phyloP scores from a whole-genome alignment of 306 rosid genomes.

The Cucumis cinereus region DNA sequence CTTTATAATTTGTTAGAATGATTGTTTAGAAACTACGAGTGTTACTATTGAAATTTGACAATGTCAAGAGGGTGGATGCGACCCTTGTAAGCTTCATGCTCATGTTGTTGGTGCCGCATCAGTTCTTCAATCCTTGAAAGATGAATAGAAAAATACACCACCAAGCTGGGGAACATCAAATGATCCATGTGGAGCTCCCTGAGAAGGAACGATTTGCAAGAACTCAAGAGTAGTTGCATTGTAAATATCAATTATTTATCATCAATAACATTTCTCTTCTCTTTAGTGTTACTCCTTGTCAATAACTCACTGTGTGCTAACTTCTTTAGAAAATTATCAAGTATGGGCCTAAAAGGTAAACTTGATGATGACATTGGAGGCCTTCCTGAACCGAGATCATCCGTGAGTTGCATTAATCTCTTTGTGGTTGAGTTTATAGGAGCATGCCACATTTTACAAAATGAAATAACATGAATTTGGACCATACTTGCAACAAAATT shows the following conservation, averaged over 20 bases:
- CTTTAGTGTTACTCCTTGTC: background rate
- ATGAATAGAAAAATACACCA: conserved; percentile 47
- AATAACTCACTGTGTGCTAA: background rate
- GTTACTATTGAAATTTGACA: background rate
- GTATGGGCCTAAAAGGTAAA: conserved; percentile 46
- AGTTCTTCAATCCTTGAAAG: conserved; percentile 49
- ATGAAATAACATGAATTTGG: background rate
- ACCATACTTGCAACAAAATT: background rate
- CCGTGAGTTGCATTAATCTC: conserved; percentile 33
- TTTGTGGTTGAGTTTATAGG: background rate
- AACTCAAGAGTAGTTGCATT: conserved; percentile 61
- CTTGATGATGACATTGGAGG: conserved; percentile 49
- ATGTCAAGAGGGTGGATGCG: background rate
- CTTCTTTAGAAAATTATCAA: conserved; percentile 38
- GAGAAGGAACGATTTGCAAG: conserved; percentile 89
- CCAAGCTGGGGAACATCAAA: conserved; percentile 73
- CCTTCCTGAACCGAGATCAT: conserved; percentile 43
- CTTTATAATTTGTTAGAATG: background rate
- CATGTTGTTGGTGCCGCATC: conserved; percentile 29
- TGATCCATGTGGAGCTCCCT: conserved; percentile 61
- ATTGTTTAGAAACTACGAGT: background rate
- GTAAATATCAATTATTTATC: conserved; percentile 19
- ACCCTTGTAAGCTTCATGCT: background rate
- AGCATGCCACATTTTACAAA: background rate
- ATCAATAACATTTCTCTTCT: background rate